Conservation (phyloP, 2,329 filamentous ascomycete species). For the Diaporthe citriasiana region DNA sequence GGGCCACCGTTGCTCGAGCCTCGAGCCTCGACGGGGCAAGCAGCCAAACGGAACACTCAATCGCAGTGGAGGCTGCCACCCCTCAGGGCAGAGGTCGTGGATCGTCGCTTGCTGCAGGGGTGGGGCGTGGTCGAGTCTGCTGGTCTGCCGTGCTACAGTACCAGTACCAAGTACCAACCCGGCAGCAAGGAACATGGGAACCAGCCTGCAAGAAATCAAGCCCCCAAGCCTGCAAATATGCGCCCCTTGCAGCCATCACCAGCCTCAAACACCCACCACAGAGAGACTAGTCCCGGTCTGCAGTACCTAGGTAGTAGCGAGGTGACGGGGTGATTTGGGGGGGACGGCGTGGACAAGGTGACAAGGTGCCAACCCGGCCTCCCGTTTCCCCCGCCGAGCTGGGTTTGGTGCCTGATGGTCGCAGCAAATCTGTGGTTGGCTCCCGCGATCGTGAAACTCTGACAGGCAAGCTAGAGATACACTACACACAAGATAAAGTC, state of each 20-base stretch:
- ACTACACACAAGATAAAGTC: neutral
- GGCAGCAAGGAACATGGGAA: neutral
- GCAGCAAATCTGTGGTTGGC: conserved; percentile 19
- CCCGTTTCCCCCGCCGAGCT: conserved; percentile 15
- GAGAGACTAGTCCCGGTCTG: conserved; percentile 8
- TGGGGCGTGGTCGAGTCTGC: conserved; percentile 4
- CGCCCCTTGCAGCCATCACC: conserved; percentile 32
- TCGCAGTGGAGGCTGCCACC: conserved; percentile 31
- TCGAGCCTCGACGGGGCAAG: conserved; percentile 3
- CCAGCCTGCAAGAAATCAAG: neutral
- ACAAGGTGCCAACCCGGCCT: conserved; percentile 30
- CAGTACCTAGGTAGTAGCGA: neutral
- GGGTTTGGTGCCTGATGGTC: conserved; percentile 4
- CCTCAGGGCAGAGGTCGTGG: neutral
- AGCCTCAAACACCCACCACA: conserved; percentile 22
- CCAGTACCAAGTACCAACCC: neutral
- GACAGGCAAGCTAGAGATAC: neutral
- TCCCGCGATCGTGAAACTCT: conserved; percentile 31
- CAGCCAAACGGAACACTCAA: conserved; percentile 36
- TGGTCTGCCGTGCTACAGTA: neutral
- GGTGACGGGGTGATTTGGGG: neutral
- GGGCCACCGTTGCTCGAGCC: conserved; percentile 33
- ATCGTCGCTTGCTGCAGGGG: conserved; percentile 21
- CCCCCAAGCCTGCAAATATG: neutral
- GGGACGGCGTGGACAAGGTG: neutral